Conservation (phyloP, 2,329 filamentous ascomycete genomes). For the Chaetomiaceae sp. region DNA sequence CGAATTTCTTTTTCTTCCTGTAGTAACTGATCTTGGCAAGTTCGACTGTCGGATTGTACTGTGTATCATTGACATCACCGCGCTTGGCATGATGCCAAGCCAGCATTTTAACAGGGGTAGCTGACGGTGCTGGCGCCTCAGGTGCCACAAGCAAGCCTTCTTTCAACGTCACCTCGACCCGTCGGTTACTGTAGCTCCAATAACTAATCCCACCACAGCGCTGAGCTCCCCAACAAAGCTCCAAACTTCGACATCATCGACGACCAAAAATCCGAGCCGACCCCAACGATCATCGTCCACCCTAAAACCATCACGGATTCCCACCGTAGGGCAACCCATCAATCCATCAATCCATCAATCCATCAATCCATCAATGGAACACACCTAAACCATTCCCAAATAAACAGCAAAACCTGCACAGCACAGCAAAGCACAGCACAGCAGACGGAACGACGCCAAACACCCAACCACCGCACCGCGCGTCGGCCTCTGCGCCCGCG, state of each 20-base stretch:
- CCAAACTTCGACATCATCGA: neutral
- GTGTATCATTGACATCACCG: neutral
- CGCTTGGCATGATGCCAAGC: slow-evolving; percentile 6
- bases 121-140: neutral
- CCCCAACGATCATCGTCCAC: neutral
- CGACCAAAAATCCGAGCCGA: neutral
- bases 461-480: too few species aligned
- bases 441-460: too few species aligned
- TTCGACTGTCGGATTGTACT: too few species aligned
- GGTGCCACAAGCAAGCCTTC: slow-evolving; percentile 13
- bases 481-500: neutral
- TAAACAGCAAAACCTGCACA: too few species aligned
- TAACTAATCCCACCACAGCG: neutral
- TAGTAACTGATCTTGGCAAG: too few species aligned
- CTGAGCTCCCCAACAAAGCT: slow-evolving; percentile 8
- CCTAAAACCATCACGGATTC: too few species aligned
- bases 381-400: too few species aligned
- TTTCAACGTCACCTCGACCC: slow-evolving; percentile 21
- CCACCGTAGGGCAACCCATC: too few species aligned
- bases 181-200: slow-evolving; percentile 10
- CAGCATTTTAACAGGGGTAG: neutral
- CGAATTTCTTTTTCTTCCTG: too few species aligned
- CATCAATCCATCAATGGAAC: too few species aligned
- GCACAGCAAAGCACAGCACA: too few species aligned
- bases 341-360: too few species aligned